A percentile compares a stretch with the other conserved stretches of the same genome.
Conservation (phyloP, 805 yeast species). For the Candida xiaguanensis region DNA sequence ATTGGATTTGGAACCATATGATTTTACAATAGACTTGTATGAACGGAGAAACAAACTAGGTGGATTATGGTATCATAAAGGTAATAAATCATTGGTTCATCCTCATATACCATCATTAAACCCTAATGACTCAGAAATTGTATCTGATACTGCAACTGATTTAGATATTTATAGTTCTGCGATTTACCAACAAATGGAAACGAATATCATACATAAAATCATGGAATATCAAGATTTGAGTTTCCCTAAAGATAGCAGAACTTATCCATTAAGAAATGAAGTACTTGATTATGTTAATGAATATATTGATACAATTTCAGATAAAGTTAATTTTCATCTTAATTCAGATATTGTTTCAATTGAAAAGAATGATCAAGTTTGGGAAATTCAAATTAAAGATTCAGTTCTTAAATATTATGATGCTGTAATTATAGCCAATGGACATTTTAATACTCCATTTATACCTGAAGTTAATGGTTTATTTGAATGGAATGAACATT, state of each 20-base stretch:
- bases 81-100: slow-evolving; percentile 30
- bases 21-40: slow-evolving; percentile 49
- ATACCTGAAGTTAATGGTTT: slow-evolving; percentile 33
- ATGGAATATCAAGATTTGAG: slow-evolving; percentile 51
- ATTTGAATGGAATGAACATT: slow-evolving; percentile 21
- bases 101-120: slow-evolving; percentile 13
- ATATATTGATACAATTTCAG: slow-evolving; percentile 40
- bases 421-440: slow-evolving; percentile 37
- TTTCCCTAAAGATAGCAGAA: slow-evolving; percentile 28
- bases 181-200: slow-evolving; percentile 63
- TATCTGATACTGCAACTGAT: slow-evolving; percentile 12
- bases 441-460: slow-evolving; percentile 34
- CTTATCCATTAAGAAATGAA: slow-evolving; percentile 58
- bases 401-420: slow-evolving; percentile 21
- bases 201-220: slow-evolving; percentile 60
- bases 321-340: slow-evolving; percentile 10
- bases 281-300: slow-evolving; percentile 57
- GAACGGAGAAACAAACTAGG: slow-evolving; percentile 63
- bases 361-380: slow-evolving; percentile 10
- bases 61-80: slow-evolving; percentile 67
- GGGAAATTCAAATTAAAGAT: slow-evolving; percentile 15
- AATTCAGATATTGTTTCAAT: slow-evolving; percentile 14
- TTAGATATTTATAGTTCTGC: slow-evolving; percentile 30
- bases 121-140: slow-evolving; percentile 18
- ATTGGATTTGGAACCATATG: slow-evolving; percentile 44